A percentile compares a stretch with the other conserved stretches of the same genome.
Evolutionary conservation across 495 filamentous ascomycete species (phyloP).

Genomic region (Apiosordaria backusii): DNA sequence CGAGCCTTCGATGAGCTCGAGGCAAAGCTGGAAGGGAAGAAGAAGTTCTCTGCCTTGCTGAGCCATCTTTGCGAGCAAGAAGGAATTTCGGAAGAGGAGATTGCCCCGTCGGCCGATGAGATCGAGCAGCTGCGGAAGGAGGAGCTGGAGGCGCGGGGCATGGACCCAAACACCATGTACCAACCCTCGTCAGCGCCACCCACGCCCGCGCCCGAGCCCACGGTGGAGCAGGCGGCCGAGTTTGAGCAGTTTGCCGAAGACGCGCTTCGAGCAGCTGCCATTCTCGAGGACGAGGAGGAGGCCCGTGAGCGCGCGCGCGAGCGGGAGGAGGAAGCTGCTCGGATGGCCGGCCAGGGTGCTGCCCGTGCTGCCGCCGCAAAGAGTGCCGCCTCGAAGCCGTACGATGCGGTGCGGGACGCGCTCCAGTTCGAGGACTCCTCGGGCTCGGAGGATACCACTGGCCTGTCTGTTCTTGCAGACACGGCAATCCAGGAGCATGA

Average conservation of each 20-base stretch:
- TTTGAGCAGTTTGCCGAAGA: slow-evolving; percentile 27
- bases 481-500: slow-evolving; percentile 20
- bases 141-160: slow-evolving; percentile 21
- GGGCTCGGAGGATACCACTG: slow-evolving; percentile 15
- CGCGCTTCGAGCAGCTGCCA: slow-evolving; percentile 20
- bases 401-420: slow-evolving; percentile 48
- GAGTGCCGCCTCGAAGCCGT: slow-evolving; percentile 37
- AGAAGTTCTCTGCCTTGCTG: slow-evolving; percentile 22
- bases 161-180: slow-evolving; percentile 27
- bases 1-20: slow-evolving; percentile 21
- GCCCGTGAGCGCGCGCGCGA: not conserved
- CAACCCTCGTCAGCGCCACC: slow-evolving; percentile 6
- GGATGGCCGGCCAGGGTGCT: no score
- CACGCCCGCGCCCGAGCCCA: slow-evolving; percentile 5
- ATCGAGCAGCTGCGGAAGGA: slow-evolving; percentile 30
- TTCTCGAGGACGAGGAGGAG: slow-evolving; percentile 27
- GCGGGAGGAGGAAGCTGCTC: slow-evolving; percentile 22
- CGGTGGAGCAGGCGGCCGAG: not conserved
- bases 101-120: slow-evolving; percentile 33
- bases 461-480: slow-evolving; percentile 35
- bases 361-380: slow-evolving; percentile 13
- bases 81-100: slow-evolving; percentile 33
- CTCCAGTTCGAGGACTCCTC: slow-evolving; percentile 36
- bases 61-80: slow-evolving; percentile 30
- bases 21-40: slow-evolving; percentile 19